A percentile compares a stretch with the other conserved stretches of the same genome.
phyloP scores from a whole-genome alignment of 225 moss, liverwort and hornwort genomes.

The Neckera pumila region DNA sequence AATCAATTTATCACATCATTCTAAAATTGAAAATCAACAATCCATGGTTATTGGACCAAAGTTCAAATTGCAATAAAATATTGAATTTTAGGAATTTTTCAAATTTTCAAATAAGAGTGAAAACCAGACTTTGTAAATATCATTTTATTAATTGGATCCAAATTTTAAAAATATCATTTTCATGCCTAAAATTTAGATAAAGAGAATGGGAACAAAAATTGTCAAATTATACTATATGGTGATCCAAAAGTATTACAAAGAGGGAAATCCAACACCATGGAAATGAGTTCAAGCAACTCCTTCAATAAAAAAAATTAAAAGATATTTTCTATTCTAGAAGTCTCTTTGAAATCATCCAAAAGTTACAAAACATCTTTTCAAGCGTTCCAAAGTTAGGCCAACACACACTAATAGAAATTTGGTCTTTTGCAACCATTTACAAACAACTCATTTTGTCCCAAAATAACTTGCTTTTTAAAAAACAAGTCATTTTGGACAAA shows the following conservation, averaged over 20 bases:
- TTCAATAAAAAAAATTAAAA: not conserved
- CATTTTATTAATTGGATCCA: too few relatives aligned
- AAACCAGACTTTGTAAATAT: not conserved
- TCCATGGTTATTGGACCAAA: not conserved
- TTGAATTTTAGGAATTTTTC: not conserved
- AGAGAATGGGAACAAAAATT: not conserved
- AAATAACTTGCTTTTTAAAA: too few relatives aligned
- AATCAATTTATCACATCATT: not conserved
- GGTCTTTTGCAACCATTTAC: too few relatives aligned
- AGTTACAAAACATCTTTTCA: not conserved
- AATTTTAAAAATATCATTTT: not conserved
- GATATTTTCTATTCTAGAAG: not conserved
- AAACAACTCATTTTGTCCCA: too few relatives aligned
- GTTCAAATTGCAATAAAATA: not conserved
- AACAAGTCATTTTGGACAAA: too few relatives aligned
- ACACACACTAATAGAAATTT: too few relatives aligned
- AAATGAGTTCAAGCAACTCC: not conserved
- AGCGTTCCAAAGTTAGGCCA: rapidly evolving
- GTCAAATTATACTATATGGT: too few relatives aligned
- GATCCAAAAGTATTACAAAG: too few relatives aligned
- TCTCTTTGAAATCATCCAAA: not conserved
- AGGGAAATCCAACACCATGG: not conserved
- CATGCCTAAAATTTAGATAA: not conserved
- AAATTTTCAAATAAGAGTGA: not conserved
- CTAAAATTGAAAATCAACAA: too few relatives aligned